These are phyloP conservation scores for Hanseniaspora guilliermondii DNA, from an alignment of 805 yeast genomes.

Conservation along the genomic window DNA sequence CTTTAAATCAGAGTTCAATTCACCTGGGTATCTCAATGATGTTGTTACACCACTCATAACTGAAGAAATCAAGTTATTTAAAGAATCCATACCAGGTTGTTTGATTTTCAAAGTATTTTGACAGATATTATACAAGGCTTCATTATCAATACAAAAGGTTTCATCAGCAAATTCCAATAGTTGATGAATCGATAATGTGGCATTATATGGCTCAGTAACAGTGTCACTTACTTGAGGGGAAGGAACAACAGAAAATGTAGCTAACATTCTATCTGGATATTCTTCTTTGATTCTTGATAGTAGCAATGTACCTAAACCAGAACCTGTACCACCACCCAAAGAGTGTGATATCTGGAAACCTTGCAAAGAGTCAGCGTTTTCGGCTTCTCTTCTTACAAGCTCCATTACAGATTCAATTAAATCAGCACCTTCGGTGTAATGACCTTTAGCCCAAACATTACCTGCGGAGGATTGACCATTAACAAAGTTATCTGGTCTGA, in stretches of 20 bases:
- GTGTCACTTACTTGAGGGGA: constrained; percentile 86
- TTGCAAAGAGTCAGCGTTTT: constrained; percentile 81
- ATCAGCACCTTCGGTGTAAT: constrained; percentile 94
- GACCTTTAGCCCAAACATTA: constrained; percentile 95
- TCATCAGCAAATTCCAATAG: constrained; percentile 83
- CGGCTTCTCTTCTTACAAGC: constrained; percentile 85
- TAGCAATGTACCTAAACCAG: constrained; percentile 88
- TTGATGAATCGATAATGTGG: constrained; percentile 81
- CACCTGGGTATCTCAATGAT: constrained; percentile 88
- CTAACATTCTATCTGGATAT: constrained; percentile 91
- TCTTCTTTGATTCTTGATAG: constrained; percentile 81
- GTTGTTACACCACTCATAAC: constrained; percentile 96
- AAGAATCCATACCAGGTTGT: constrained; percentile 66
- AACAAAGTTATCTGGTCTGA: constrained; percentile 84
- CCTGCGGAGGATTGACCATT: constrained; percentile 90
- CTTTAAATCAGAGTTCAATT: constrained; percentile 82
- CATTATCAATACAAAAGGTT: constrained; percentile 90
- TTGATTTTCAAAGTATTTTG: constrained; percentile 70
- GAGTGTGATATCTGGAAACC: constrained; percentile 86
- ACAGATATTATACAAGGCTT: constrained; percentile 82
- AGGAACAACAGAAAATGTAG: constrained; percentile 86
- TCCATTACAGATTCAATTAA: constrained; percentile 81
- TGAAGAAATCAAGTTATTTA: constrained; percentile 71
- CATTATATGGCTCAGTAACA: constrained; percentile 90
- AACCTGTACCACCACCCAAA: constrained; percentile 88